Percentiles rank a stretch among this genome's conserved stretches.
Conservation (phyloP, 2,329 filamentous ascomycete genomes). For the Xylariaceae sp. region DNA sequence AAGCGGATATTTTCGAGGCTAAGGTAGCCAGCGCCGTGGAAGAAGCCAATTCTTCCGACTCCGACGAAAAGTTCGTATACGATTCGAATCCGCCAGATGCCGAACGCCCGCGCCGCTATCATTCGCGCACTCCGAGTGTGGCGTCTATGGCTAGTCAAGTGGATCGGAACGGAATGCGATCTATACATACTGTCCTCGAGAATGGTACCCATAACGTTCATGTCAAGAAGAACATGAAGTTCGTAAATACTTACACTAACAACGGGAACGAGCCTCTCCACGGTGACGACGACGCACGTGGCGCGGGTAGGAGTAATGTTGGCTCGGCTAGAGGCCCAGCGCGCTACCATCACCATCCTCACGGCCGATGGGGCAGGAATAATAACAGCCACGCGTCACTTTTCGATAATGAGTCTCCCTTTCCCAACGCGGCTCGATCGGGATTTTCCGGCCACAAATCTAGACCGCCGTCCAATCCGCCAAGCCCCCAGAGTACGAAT, state of each 20-base stretch:
- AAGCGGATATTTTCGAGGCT: conserved; percentile 96
- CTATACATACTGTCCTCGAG: conserved; percentile 64
- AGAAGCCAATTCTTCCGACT: conserved; percentile 93
- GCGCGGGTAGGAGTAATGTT: conserved; percentile 53
- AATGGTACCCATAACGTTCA: conserved; percentile 46
- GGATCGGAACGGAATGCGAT: conserved; percentile 54
- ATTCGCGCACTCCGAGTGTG: conserved; percentile 90
- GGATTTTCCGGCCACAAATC: conserved; percentile 55
- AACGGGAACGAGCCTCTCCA: conserved; percentile 49
- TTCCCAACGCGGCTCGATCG: conserved; percentile 58
- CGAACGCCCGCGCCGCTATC: conserved; percentile 67
- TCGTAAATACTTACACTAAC: conserved; percentile 71
- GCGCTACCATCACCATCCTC: conserved; percentile 67
- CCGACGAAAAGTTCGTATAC: conserved; percentile 97
- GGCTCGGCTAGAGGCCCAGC: conserved; percentile 61
- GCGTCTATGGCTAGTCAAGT: conserved; percentile 74
- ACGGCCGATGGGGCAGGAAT: conserved; percentile 66
- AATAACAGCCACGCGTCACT: conserved; percentile 64
- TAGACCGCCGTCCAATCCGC: conserved; percentile 60
- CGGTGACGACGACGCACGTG: conserved; percentile 62
- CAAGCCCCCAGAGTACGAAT: conserved; percentile 56
- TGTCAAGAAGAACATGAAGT: conserved; percentile 93
- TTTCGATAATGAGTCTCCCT: conserved; percentile 73
- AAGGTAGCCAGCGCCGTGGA: conserved; percentile 95
- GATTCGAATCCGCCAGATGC: conserved; percentile 85